Conservation (phyloP, 208 protist genomes). For the Leishmania arabica region DNA sequence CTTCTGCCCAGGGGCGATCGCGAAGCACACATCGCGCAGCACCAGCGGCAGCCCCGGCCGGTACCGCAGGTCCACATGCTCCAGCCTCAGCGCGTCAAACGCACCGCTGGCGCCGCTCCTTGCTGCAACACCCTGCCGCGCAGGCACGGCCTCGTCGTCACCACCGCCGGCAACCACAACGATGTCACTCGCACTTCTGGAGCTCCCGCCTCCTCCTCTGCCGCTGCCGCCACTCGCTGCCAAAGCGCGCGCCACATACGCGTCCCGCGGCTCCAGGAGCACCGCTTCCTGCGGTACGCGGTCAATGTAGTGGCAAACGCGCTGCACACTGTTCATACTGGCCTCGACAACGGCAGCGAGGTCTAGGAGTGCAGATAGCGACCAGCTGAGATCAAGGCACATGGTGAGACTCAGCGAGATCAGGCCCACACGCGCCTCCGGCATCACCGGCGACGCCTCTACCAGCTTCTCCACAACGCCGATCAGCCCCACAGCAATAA, state of each 20-base stretch:
- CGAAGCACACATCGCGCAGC: slow-evolving; percentile 61
- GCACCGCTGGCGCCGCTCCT: background rate
- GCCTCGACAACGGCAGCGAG: slow-evolving; percentile 46
- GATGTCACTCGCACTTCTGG: background rate
- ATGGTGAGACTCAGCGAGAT: slow-evolving; percentile 77
- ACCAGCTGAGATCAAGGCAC: slow-evolving; percentile 49
- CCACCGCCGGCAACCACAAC: background rate
- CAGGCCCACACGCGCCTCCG: slow-evolving; percentile 44
- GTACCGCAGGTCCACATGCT: slow-evolving; percentile 80
- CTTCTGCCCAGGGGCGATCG: slow-evolving; percentile 68
- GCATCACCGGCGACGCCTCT: slow-evolving; percentile 13
- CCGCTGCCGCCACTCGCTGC: background rate
- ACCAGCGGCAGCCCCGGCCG: slow-evolving; percentile 71
- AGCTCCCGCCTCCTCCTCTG: background rate
- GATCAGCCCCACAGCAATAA: slow-evolving; percentile 45
- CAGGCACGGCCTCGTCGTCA: background rate
- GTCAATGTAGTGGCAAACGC: slow-evolving; percentile 67
- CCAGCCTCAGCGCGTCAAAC: slow-evolving; percentile 49
- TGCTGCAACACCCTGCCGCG: background rate
- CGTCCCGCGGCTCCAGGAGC: slow-evolving; percentile 23
- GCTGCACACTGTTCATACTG: slow-evolving; percentile 79
- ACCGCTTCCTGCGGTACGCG: slow-evolving; percentile 51
- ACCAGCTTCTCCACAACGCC: slow-evolving; percentile 41
- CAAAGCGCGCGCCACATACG: slow-evolving; percentile 5
- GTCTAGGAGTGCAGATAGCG: slow-evolving; percentile 41